phyloP scores from a whole-genome alignment of 2,329 filamentous ascomycete genomes.

The Beauveria pseudobassiana region DNA sequence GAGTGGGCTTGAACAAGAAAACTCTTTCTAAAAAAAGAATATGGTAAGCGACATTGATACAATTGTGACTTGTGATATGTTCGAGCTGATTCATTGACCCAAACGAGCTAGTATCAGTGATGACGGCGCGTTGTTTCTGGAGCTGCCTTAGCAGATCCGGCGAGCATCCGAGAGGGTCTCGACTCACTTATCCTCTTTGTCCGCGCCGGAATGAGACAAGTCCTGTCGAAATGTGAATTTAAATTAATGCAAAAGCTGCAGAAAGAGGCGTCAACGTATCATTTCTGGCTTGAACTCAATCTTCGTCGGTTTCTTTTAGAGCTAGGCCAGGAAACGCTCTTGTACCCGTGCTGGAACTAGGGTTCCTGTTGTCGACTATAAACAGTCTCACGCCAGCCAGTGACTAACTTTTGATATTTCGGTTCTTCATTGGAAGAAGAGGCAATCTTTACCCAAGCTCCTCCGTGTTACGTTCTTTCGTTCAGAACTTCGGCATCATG shows the following conservation, averaged over 20 bases:
- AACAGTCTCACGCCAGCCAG: not conserved
- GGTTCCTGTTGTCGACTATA: not conserved
- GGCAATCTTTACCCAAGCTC: not conserved
- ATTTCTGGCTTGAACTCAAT: not conserved
- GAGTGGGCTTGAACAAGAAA: not conserved
- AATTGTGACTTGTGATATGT: not conserved
- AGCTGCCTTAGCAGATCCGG: not conserved
- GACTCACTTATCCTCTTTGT: not conserved
- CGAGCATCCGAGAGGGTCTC: not conserved
- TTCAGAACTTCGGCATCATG: not conserved
- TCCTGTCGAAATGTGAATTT: not conserved
- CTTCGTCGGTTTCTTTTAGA: not conserved
- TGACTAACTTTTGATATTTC: not conserved
- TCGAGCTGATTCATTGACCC: not conserved
- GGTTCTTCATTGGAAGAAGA: not conserved
- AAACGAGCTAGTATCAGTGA: not conserved
- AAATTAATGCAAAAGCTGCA: not conserved
- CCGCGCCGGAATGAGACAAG: not conserved
- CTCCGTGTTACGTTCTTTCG: not conserved
- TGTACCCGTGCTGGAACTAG: not conserved
- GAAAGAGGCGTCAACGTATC: not conserved
- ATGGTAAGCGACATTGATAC: not conserved
- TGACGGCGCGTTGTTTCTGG: not conserved
- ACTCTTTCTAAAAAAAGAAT: too few species aligned
- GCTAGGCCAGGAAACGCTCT: not conserved